Evolutionary conservation across 2,329 filamentous ascomycete species (phyloP).

Genomic region (Alternaria sp.): DNA sequence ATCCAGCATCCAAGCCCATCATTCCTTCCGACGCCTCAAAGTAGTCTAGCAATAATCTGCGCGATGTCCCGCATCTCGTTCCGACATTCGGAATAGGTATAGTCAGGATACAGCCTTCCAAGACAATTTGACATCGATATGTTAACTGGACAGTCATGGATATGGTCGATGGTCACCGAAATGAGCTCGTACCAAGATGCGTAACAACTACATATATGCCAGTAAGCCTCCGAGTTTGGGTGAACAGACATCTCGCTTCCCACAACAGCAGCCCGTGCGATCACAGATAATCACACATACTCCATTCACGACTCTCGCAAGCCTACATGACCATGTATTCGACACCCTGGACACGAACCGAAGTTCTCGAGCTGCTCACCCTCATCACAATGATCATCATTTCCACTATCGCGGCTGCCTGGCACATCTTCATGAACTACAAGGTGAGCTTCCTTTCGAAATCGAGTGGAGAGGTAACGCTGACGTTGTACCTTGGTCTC

Average conservation of each 20-base stretch:
- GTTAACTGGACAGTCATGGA: neutral
- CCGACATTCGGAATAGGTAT: neutral
- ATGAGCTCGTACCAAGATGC: accelerated
- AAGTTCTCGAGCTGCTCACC: neutral
- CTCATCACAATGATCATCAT: neutral
- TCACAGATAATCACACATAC: neutral
- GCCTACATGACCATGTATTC: neutral
- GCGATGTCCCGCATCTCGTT: neutral
- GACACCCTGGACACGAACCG: neutral
- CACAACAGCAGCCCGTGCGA: accelerated
- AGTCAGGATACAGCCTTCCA: neutral
- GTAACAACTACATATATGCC: neutral
- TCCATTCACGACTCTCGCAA: neutral
- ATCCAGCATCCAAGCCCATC: too few species aligned
- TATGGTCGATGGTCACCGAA: neutral
- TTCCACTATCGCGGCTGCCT: neutral
- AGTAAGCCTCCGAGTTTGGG: accelerated
- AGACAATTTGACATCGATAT: neutral
- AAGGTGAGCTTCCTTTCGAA: neutral
- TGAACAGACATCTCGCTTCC: neutral
- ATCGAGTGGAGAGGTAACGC: neutral
- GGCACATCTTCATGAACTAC: neutral
- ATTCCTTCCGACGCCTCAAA: neutral
- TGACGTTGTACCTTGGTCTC: accelerated
- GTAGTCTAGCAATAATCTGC: accelerated